Evolutionary conservation across 139 green algal genomes (phyloP), one percentile per base, ranked within the genome.

Genomic region (Coelastrella sp.): DNA sequence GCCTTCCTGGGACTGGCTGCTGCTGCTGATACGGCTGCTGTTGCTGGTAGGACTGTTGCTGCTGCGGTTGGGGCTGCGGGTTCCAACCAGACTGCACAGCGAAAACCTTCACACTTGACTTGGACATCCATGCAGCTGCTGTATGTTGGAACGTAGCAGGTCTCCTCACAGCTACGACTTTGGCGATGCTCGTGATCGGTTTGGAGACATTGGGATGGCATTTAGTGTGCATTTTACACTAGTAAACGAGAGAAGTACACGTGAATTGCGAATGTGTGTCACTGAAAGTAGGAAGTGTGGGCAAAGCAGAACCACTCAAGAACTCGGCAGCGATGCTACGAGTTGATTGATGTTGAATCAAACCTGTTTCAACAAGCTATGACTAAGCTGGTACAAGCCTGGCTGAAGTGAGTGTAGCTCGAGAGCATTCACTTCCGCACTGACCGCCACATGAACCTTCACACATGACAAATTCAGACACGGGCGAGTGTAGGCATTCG

Each of bases 21-120:
- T 85, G 37, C 50, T 50, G 50, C 25, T 48, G 34, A 37, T 79
- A 50, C 74, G 68, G 64, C 13, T 35, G 32, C 5, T 57, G 43
- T 23, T 27, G 57, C 38, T 75, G 30, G 45, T 71, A 72, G 48
- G 57, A 23, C 60, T 67, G 57, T 19, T 43, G 48, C 37, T 81
- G 86, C 63, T 78, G 73, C 64, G 81, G 81, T 41, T 86, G 62
- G 41, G 76, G 62, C 81, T 90, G 86, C 23, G 73, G 64, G 3
- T 51, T 48, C 75, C 75, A 82, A 21, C 75, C 75, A 27, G 51
- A 71, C n/a, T 82, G 75, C 75, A 69, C 53, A 8, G 75, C 75
- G n/a, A 38, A n/a, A 11, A 71, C 75, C 23, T 35, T 21, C 34
- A 82, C 48, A 25, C n/a, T 35, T 30, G 23, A 13, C 43, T 4